Conservation (phyloP, 352 stramenopile species). For the Phytophthora meadii region DNA sequence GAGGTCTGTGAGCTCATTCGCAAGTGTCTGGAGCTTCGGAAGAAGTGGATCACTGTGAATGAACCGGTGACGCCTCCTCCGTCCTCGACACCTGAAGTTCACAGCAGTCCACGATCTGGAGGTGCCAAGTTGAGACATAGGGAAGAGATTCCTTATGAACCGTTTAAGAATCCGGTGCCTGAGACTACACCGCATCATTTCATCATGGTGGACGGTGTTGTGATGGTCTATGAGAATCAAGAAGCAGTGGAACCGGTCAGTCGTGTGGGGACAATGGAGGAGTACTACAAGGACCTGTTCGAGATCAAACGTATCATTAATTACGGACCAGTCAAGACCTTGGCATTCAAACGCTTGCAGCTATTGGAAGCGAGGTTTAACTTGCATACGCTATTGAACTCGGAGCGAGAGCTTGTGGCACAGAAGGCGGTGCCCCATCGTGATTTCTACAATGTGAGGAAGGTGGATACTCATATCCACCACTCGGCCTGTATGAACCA, state of each 20-base stretch:
- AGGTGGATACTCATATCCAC: conserved; percentile 99
- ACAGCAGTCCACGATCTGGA: conserved; percentile 45
- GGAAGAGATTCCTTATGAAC: conserved; percentile 79
- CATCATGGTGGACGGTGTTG: conserved; percentile 66
- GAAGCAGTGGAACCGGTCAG: conserved; percentile 44
- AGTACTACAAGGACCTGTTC: conserved; percentile 82
- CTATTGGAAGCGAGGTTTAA: conserved; percentile 95
- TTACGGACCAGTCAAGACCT: conserved; percentile 86
- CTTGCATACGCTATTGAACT: conserved; percentile 97
- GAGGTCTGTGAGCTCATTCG: conserved; percentile 83
- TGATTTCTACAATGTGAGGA: conserved; percentile 99
- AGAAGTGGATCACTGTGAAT: conserved; percentile 77
- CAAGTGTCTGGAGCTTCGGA: conserved; percentile 73
- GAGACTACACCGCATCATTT: conserved; percentile 59
- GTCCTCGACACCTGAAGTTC: conserved; percentile 19
- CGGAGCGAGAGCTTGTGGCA: conserved; percentile 93
- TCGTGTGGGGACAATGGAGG: conserved; percentile 49
- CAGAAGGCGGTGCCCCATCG: conserved; percentile 97
- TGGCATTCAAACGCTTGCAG: conserved; percentile 89
- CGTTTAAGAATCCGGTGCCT: conserved; percentile 49
- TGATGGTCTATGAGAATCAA: conserved; percentile 53
- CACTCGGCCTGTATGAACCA: conserved; percentile 97
- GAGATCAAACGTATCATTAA: conserved; percentile 90
- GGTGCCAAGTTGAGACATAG: conserved; percentile 60
- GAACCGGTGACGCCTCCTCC: conserved; percentile 31